Conservation (phyloP, 148 eudicot species). For the Rhododendron williamsianum region DNA sequence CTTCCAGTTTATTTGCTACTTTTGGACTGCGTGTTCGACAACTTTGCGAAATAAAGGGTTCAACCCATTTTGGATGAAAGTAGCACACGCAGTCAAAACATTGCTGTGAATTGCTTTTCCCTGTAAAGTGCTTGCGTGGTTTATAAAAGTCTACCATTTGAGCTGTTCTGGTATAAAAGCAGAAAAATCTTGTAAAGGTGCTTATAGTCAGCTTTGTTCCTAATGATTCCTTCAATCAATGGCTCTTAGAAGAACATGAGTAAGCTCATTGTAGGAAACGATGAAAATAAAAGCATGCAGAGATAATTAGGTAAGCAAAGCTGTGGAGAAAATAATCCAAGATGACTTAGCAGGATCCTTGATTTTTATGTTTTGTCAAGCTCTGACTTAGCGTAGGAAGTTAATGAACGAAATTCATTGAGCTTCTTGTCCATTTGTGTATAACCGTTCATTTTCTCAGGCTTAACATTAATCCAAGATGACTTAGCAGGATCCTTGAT, state of each 20-base stretch:
- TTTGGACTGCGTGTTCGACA: neutral
- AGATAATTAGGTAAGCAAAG: neutral
- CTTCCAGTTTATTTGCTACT: neutral
- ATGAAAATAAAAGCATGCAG: neutral
- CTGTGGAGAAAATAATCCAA: neutral
- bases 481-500: neutral
- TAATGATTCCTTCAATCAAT: neutral
- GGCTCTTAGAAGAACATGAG: neutral
- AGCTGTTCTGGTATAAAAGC: neutral
- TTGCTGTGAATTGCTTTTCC: neutral
- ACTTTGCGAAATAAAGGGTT: neutral
- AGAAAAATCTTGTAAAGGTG: neutral
- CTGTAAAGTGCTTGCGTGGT: neutral
- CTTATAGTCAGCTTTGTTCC: neutral
- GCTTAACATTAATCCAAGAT: neutral
- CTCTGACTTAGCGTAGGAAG: neutral
- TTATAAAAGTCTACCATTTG: neutral
- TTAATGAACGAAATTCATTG: neutral
- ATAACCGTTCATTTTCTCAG: neutral
- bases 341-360: neutral
- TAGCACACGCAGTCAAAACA: neutral
- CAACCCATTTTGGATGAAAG: neutral
- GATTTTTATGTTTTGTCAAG: neutral
- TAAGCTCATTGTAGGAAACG: neutral
- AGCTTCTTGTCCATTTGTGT: neutral